Evolutionary conservation across 345 rosid species (phyloP), one percentile per base, ranked within the genome.

Genomic region (Kandelia obovata): DNA sequence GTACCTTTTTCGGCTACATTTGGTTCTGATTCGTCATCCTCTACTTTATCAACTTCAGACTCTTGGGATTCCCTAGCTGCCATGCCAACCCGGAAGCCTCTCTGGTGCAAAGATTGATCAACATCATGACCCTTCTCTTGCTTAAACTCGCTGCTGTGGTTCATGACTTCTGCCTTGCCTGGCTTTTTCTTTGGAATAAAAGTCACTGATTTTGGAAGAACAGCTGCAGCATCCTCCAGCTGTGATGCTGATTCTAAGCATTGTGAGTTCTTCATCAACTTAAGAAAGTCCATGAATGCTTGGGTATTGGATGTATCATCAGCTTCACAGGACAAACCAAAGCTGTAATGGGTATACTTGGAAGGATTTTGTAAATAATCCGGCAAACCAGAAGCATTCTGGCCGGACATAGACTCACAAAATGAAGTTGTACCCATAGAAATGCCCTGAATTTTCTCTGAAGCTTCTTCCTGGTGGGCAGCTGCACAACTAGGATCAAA

Each of bases 351-450:
- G 4, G 93, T 89, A 69, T 95, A 95, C 31, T 85, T 87, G 28
- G 96, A 69, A 56, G 97, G 98, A 73, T 94, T 91, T 28, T 67
- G 78, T 62, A 94, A 61, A 72, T 89, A 91, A 85, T 89, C 96
- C 8, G 96, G 98, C 73, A 89, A 64, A 21, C 39, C 67, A 51
- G 65, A 37, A 49, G 68, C 71, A 64, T 57, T 73, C 71, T 62
- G 64, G 46, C 64, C 51, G 39, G 58, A 17, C 70, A 66, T 51
- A 62, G 34, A 62, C 60, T 16, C 72, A 49, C 16, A 65, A 51
- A 58, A 81, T n/a, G 72, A 75, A 39, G 67, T 81, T 7, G 75
- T 47, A 69, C 68, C 83, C 69, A 37, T 30, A 9, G 73, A 37
- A 53, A 30, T 28, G 46, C 61, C 75, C n/a, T 46, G 55, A 34